Evolutionary conservation across 148 eudicot genomes (phyloP).

Genomic region (Spergularia marina): DNA sequence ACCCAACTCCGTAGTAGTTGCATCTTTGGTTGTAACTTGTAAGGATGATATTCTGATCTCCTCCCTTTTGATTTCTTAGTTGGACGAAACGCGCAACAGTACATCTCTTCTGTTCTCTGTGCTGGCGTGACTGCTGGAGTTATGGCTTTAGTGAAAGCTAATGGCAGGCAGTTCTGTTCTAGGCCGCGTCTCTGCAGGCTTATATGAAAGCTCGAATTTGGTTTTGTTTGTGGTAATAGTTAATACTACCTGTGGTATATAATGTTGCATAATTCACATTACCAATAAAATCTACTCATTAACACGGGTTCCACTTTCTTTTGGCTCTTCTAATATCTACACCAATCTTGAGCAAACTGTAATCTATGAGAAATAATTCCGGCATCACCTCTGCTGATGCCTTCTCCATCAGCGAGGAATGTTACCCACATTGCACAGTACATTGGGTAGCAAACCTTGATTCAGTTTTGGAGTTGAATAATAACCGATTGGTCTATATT

Average conservation of each 20-base stretch:
- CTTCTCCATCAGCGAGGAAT: no score
- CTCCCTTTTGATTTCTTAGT: constrained; percentile 33
- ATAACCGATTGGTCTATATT: no score
- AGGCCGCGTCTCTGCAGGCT: constrained; percentile 92
- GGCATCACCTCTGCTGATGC: no score
- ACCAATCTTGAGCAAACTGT: no score
- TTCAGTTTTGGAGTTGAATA: no score
- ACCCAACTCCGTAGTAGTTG: background rate
- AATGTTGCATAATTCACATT: background rate
- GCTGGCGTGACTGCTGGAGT: constrained; percentile 82
- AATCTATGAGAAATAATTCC: no score
- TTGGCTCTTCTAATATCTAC: no score
- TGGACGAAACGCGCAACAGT: constrained; percentile 62
- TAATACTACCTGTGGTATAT: background rate
- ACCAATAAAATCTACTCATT: no score
- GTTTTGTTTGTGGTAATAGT: background rate
- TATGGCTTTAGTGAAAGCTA: constrained; percentile 69
- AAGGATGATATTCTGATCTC: background rate
- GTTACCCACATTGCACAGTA: no score
- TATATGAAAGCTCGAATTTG: constrained; percentile 30
- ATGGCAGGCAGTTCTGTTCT: constrained; percentile 87
- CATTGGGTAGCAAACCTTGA: no score
- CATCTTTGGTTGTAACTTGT: background rate
- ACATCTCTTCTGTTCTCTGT: constrained; percentile 61
- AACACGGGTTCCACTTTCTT: no score